Percentiles rank a stretch among this genome's conserved stretches.
phyloP scores from a whole-genome alignment of 768 basidiomycete species.

The Neoboletus magnificus region DNA sequence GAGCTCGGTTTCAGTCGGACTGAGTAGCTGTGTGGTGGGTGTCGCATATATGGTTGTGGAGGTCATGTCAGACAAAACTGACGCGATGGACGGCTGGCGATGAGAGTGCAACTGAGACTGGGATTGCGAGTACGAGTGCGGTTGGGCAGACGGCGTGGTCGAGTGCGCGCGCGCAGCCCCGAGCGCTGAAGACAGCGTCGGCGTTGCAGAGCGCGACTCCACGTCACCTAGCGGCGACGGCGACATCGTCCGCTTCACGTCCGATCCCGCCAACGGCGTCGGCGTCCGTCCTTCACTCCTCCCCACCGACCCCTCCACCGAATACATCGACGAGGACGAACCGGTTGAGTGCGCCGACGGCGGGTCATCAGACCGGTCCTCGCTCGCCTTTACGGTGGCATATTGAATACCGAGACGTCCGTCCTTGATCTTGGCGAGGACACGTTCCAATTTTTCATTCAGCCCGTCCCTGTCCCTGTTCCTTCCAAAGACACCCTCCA shows the following conservation, averaged over 20 bases:
- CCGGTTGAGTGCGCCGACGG: conserved; percentile 27
- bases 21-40: conserved; percentile 30
- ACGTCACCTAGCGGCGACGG: conserved; percentile 16
- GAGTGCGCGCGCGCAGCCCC: conserved; percentile 21
- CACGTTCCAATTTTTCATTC: conserved; percentile 69
- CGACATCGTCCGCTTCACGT: conserved; percentile 20
- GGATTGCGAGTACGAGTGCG: conserved; percentile 28
- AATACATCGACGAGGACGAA: conserved; percentile 54
- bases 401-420: conserved; percentile 44
- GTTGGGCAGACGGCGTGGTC: conserved; percentile 19
- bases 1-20: conserved; percentile 21
- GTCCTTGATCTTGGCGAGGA: conserved; percentile 71
- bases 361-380: conserved; percentile 22
- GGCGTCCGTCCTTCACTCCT: conserved; percentile 28
- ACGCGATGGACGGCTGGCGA: conserved; percentile 70
- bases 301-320: conserved; percentile 39
- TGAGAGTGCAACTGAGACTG: conserved; percentile 25
- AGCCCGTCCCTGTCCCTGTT: conserved; percentile 59
- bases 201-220: conserved; percentile 28
- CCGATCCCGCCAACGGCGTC: conserved; percentile 22
- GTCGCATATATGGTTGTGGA: conserved; percentile 47
- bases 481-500: conserved; percentile 62
- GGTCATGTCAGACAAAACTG: conserved; percentile 61
- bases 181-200: conserved; percentile 18
- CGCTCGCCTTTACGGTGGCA: conserved; percentile 1